Evolutionary conservation across 306 rosid species (phyloP).

Genomic region (Ormosia emarginata): DNA sequence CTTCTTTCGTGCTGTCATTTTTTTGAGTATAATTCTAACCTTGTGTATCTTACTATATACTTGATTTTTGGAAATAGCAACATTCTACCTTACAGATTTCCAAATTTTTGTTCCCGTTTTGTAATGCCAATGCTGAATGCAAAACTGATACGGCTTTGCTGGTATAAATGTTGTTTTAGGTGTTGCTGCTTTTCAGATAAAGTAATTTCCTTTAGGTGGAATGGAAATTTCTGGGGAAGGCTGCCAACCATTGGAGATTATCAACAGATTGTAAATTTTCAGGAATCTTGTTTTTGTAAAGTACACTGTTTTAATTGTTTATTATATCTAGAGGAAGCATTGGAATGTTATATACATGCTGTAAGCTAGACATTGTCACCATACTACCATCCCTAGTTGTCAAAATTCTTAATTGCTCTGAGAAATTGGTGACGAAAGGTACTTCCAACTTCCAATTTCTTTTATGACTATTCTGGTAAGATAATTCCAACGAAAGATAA

Average conservation of each 20-base stretch:
- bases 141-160: conserved; percentile 33
- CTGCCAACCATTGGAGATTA: conserved; percentile 37
- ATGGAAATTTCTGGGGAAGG: conserved; percentile 33
- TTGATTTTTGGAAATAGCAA: neutral
- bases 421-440: neutral
- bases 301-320: conserved; percentile 47
- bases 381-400: neutral
- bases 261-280: conserved; percentile 50
- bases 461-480: neutral
- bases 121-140: conserved; percentile 21
- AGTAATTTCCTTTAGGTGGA: conserved; percentile 37
- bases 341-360: conserved; percentile 26
- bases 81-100: neutral
- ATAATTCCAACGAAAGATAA: too few relatives aligned
- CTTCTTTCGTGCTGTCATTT: neutral
- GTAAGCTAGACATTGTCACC: conserved; percentile 36
- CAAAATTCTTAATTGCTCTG: conserved; percentile 19
- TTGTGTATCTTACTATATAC: neutral
- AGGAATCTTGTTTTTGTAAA: conserved; percentile 53
- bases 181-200: conserved; percentile 29
- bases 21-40: neutral
- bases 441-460: neutral
- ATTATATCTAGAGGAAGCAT: conserved; percentile 40
- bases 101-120: neutral
- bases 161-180: conserved; percentile 37